Conservation (phyloP, 352 stramenopile genomes). For the Pythium pectinolyticum region DNA sequence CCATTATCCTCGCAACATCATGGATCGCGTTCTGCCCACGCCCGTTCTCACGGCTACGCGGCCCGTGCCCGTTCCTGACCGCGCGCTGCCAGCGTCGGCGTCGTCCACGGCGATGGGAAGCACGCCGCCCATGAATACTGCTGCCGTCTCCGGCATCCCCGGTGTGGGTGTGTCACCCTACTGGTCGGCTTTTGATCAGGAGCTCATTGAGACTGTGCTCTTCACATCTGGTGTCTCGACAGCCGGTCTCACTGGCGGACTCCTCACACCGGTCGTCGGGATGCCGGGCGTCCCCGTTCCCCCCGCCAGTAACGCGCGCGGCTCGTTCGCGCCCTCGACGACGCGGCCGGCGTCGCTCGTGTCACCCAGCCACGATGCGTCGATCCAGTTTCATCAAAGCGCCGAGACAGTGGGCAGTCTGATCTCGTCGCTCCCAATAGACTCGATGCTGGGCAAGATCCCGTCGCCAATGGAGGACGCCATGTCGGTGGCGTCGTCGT, state of each 20-base stretch:
- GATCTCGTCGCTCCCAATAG: constrained; percentile 2
- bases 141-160: no score
- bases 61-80: no score
- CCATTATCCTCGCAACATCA: no score
- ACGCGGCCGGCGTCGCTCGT: background rate
- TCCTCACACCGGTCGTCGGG: background rate
- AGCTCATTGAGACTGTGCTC: constrained; percentile 33
- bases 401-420: background rate
- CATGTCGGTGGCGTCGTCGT: constrained; percentile 15
- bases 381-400: background rate
- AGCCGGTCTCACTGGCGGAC: background rate
- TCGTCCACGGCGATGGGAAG: no score
- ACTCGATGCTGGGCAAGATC: constrained; percentile 14
- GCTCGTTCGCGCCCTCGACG: no score
- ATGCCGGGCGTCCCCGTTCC: background rate
- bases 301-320: no score
- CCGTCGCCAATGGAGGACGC: background rate
- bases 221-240: constrained; percentile 7
- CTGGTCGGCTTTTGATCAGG: constrained; percentile 32
- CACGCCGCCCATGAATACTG: no score
- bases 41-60: no score
- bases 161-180: constrained; percentile 13
- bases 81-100: no score
- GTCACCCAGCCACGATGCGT: background rate
- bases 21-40: no score